Base-by-base conservation (phyloP, 2,329 filamentous ascomycete genomes). In the Ceratocystis albifundus region DNA sequence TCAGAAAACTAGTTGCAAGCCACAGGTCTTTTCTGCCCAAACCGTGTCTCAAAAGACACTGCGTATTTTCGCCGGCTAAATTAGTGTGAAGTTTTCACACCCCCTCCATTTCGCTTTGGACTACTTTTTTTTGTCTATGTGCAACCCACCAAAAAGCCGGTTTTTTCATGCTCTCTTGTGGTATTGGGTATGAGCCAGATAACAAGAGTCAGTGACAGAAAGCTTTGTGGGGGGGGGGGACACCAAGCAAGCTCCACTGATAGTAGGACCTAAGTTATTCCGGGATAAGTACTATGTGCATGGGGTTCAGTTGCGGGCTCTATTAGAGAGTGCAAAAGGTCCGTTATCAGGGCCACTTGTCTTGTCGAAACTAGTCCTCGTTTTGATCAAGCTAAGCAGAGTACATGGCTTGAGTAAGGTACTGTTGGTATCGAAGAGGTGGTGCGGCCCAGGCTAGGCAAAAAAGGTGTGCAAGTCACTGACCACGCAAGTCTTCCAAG, bases 71-170 rank as follows among this genome's bases (percentile, higher is more conserved):
- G 48, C 48, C 48, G 4, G 36, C 36, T 41, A 41, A 41, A 15
- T 10, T 48, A 6, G 7, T n/a, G 17, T 22, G 8, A 7, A 22
- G 22, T 30, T 3, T 28, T 12, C 53, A 57, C 28, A 28, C 53
- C 53, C 28, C 53, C 53, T 57, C 53, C 53, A 50, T 25, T 22
- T 57, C 53, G 53, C 53, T 57, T 57, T 57, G 10, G 32, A 57
- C 53, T 57, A 17, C 53, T 57, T 12, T 4, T 57, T 57, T 32
- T 10, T 12, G 20, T 28, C 53, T 17, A 57, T 30, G 53, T 57
- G 53, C 15, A 32, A 57, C 53, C 22, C 53, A 57, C 25, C 28
- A 30, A 32, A 32, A 57, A 41, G 28, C 28, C 25, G 28, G 53
- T 3, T 30, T 32, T 57, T 41, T 41, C 36, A 41, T 41, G 10